phyloP scores from a whole-genome alignment of 2,329 filamentous ascomycete genomes.

The Coleophoma crateriformis region DNA sequence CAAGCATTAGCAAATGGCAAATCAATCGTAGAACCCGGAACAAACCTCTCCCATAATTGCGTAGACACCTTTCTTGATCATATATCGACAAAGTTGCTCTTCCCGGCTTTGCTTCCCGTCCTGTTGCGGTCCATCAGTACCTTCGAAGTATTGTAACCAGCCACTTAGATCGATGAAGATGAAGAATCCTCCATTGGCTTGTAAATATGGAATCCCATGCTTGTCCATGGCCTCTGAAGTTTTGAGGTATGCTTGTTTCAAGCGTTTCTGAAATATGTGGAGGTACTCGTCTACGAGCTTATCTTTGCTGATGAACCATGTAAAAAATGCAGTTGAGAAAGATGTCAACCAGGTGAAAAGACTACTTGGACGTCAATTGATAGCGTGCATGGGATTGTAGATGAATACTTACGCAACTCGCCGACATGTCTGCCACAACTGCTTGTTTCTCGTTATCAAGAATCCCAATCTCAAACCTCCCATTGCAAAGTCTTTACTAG shows the following conservation, averaged over 20 bases:
- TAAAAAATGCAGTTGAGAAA: background rate
- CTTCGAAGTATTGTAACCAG: background rate
- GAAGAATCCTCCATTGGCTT: background rate
- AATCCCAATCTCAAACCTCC: constrained; percentile 34
- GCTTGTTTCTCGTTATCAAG: constrained; percentile 26
- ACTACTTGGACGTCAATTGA: background rate
- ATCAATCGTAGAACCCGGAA: background rate
- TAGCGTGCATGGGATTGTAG: background rate
- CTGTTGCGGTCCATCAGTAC: background rate
- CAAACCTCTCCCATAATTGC: background rate
- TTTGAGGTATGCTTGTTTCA: background rate
- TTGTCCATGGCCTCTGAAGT: background rate
- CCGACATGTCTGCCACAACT: constrained; percentile 20
- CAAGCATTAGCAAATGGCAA: background rate
- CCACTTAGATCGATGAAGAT: background rate
- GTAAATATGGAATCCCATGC: background rate
- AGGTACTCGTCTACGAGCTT: background rate
- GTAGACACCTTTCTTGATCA: background rate
- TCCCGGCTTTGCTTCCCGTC: background rate
- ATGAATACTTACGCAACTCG: constrained; percentile 7
- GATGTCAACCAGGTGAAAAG: background rate
- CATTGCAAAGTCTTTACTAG: constrained; percentile 32
- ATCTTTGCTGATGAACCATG: background rate
- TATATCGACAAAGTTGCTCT: background rate
- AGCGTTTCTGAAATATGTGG: background rate